Base-by-base conservation (phyloP, 768 basidiomycete species). In the Symmetrospora coprosmae region DNA sequence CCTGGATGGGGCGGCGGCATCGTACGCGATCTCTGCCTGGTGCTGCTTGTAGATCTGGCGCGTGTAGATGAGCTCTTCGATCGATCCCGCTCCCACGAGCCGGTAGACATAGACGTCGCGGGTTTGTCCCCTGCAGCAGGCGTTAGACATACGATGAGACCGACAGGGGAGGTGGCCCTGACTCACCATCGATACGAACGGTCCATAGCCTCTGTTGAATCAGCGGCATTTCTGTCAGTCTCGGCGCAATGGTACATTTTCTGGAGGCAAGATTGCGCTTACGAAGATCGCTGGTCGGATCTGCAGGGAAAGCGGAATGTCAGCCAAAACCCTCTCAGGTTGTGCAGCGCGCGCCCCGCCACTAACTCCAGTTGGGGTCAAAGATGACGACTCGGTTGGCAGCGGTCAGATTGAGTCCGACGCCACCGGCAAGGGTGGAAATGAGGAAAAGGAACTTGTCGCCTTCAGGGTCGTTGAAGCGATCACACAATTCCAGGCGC, bases 351-450 rank as follows among this genome's bases (percentile, higher is more conserved):
- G 17, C 43, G 19, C 19, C 39, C 1, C 21, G 27, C 38, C 45
- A 23, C 19, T n/a, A 49, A 25, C n/a, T 48, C 21, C 65, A 35
- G 23, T 58, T 60, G 31, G 65, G 63, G 60, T 67, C 45, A 38
- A 92, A 88, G 39, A 90, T 85, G 27, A 90, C 85, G 21, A 94
- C 92, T 73, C 86, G 90, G 70, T 97, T 96, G 2, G 92, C 90
- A 2, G 84, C 84, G 16, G 87, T 88, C 46, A 94, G 73, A 69
- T 91, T 94, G 43, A 94, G 74, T 1, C 90, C 90, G 4, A 86
- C 87, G 1, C 90, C 91, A 0, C 91, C 91, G 2, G 89, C 88
- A 51, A 87, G 75, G 0, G 88, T 94, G 4, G 87, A 90, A 56
- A 94, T 89, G 51, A 92, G 75, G 70, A 92, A 88, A 39, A 90